Conservation (phyloP, 1,284 basidiomycete species). For the Meira nashicola region DNA sequence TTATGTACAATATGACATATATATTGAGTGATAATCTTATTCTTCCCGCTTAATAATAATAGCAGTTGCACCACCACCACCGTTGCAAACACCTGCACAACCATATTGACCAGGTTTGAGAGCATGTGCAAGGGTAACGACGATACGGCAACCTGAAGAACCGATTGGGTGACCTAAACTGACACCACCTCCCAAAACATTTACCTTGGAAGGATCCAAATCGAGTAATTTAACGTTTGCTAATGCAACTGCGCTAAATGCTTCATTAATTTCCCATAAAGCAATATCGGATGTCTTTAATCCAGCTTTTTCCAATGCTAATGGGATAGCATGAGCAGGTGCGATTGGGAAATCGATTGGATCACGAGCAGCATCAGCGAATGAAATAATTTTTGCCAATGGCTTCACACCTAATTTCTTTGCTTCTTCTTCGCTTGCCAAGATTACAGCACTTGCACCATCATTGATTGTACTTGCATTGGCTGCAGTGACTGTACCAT, state of each 20-base stretch:
- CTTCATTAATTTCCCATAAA: slow-evolving; percentile 88
- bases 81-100: slow-evolving; percentile 93
- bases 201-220: slow-evolving; percentile 76
- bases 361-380: slow-evolving; percentile 91
- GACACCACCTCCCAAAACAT: slow-evolving; percentile 69
- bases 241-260: slow-evolving; percentile 53
- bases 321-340: slow-evolving; percentile 83
- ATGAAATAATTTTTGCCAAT: slow-evolving; percentile 59
- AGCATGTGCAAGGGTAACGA: slow-evolving; percentile 87
- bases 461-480: slow-evolving; percentile 56
- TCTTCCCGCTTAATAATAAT: slow-evolving; percentile 36
- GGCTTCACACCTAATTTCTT: slow-evolving; percentile 53
- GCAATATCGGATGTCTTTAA: slow-evolving; percentile 78
- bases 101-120: slow-evolving; percentile 94
- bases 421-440: slow-evolving; percentile 48
- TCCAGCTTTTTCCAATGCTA: slow-evolving; percentile 81
- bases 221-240: slow-evolving; percentile 53
- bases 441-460: slow-evolving; percentile 55
- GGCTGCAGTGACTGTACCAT: slow-evolving; percentile 56
- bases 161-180: slow-evolving; percentile 66
- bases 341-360: slow-evolving; percentile 97
- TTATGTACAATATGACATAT: no score
- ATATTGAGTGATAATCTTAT: not conserved
- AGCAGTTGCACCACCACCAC: slow-evolving; percentile 43
- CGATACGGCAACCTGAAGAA: slow-evolving; percentile 88